phyloP scores from a whole-genome alignment of 176 grass and related monocot species.

The Triticum aestivum region DNA sequence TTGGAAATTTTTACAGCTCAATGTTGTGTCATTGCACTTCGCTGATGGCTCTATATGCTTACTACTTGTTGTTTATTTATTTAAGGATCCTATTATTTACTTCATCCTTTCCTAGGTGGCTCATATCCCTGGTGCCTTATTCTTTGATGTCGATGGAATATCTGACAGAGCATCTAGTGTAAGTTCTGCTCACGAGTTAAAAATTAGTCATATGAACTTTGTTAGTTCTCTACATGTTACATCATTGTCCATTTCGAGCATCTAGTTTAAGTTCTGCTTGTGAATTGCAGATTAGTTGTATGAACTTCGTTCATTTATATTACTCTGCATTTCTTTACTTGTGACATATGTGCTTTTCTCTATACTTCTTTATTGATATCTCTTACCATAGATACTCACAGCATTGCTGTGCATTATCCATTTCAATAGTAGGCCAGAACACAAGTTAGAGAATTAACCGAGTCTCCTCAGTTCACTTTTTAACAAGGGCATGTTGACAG shows the following conservation, averaged over 20 bases:
- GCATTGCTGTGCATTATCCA: background rate
- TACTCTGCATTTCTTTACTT: background rate
- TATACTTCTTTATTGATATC: background rate
- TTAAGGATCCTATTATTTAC: background rate
- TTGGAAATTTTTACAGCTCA: background rate
- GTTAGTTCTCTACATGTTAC: background rate
- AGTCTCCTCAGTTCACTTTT: background rate
- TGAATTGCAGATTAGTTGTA: too few relatives aligned
- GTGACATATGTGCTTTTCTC: background rate
- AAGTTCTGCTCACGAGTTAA: constrained; percentile 23
- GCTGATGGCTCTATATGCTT: background rate
- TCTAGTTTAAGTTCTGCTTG: background rate
- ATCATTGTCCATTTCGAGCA: background rate
- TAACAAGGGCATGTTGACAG: background rate
- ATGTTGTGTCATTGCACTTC: background rate
- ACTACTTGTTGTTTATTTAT: background rate
- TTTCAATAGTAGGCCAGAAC: background rate
- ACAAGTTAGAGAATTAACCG: background rate
- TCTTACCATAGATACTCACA: background rate
- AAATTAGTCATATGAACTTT: background rate
- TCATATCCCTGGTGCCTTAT: constrained; percentile 90
- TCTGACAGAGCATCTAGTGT: constrained; percentile 80
- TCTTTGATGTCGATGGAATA: constrained; percentile 98
- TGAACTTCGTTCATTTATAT: too few relatives aligned
- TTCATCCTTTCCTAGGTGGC: constrained; percentile 61